Base-by-base conservation (phyloP, 495 filamentous ascomycete species). In the Lepraria neglecta region DNA sequence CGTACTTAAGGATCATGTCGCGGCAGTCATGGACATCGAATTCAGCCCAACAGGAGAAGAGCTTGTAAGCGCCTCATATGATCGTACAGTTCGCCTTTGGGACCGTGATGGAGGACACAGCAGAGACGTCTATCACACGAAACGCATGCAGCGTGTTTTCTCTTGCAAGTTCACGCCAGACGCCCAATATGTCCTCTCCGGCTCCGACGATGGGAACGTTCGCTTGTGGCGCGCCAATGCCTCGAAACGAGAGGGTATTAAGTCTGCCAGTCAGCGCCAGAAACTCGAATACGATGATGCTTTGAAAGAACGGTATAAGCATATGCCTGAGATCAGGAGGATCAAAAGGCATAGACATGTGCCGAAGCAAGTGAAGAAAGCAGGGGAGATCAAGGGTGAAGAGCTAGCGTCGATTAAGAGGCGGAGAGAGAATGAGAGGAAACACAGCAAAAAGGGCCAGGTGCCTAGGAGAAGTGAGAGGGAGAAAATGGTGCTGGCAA, bases 141-240 rank as follows among this genome's bases (percentile, higher is more conserved):
- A 95, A 74, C 84, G 94, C 58, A 97, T 97, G 95, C 94, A 98
- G 77, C 82, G 84, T 67, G 91, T 95, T n/a, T 97, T 97, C 80
- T 87, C 85, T 21, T 81, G 80, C 56, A 82, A 80, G 60, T 97
- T 86, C 78, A 91, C 90, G 0, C 89, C 91, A 17, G 95, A 97
- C 72, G 87, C 86, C 67, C 87, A 87, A 64, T 97, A 94, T 69
- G 72, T 97, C 40, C 78, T 97, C 59, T 88, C 84, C 24, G 92
- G 91, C 42, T 88, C 84, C 27, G 92, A 97, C 70, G 94, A 98
- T 69, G 95, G 95, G 47, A 97, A 96, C 65, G 78, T 97, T 58
- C 85, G 92, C 45, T 80, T 99, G 30, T 97, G 94, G 94, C 83
- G 94, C 52, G 81, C 90, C 47, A 84, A 92, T 61, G 91, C 94